phyloP scores from a whole-genome alignment of 2,329 filamentous ascomycete species.

The Cordyceps cicadae region DNA sequence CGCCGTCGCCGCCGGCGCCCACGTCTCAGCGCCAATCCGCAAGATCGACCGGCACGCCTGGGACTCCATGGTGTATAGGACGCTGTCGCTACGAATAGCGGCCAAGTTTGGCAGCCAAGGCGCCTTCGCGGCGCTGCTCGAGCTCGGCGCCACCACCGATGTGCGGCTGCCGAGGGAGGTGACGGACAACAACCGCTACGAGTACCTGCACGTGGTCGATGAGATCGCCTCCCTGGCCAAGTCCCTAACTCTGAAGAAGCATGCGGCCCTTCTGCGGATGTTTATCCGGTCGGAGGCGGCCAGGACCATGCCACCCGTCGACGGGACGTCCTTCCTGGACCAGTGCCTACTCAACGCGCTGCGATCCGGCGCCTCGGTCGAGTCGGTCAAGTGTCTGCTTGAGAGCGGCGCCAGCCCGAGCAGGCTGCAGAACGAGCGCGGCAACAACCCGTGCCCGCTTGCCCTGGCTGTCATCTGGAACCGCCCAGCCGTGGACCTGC shows the following conservation, averaged over 20 bases:
- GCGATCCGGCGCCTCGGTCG: not conserved
- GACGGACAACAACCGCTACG: not conserved
- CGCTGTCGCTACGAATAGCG: not conserved
- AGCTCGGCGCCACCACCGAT: not conserved
- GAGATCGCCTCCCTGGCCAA: not conserved
- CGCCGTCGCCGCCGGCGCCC: not conserved
- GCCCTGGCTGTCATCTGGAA: conserved; percentile 3
- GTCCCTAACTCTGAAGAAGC: not conserved
- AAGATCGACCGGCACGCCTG: not conserved
- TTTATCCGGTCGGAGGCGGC: not conserved
- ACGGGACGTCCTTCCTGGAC: not conserved
- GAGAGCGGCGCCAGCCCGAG: not conserved
- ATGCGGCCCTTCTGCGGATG: not conserved
- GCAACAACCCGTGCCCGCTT: conserved; percentile 2
- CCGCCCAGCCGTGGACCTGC: not conserved
- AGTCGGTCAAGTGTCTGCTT: not conserved
- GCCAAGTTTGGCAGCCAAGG: not conserved
- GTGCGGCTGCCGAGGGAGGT: not conserved
- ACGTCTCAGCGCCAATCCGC: not conserved
- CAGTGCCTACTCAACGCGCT: not conserved
- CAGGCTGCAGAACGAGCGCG: not conserved
- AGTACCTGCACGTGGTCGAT: not conserved
- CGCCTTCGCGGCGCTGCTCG: not conserved
- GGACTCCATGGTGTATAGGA: not conserved
- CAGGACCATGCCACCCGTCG: not conserved